Evolutionary conservation across 176 grass and related monocot species (phyloP).

Genomic region (Aegilops umbellulata): DNA sequence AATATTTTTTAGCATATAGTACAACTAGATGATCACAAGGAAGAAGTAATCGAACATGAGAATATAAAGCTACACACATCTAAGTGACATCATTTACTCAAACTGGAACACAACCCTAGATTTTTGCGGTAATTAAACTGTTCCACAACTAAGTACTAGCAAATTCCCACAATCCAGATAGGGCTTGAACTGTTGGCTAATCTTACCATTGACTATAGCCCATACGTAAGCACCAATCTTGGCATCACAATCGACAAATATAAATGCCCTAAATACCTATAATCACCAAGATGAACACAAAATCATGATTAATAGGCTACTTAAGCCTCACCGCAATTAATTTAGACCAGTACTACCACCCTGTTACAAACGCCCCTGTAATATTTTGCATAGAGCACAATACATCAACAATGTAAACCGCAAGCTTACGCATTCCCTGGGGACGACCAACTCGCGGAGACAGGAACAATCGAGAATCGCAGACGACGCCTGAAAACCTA

Average conservation of each 20-base stretch:
- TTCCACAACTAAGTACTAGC: not conserved
- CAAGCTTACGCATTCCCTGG: not conserved
- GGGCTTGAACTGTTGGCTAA: not conserved
- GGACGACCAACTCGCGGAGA: not conserved
- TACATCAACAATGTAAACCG: not conserved
- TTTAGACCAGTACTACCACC: not conserved
- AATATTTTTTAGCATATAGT: not conserved
- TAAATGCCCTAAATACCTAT: not conserved
- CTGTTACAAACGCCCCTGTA: not conserved
- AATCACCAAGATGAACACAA: not conserved
- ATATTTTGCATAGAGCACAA: not conserved
- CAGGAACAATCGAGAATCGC: not conserved
- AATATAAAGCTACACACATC: not conserved
- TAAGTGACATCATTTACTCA: not conserved
- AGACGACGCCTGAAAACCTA: not conserved
- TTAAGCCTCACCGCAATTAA: not conserved
- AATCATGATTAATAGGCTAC: not conserved
- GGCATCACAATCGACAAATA: not conserved
- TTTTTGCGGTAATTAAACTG: not conserved
- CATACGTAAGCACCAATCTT: not conserved
- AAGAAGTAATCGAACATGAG: not conserved
- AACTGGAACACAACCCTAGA: not conserved
- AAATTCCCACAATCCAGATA: not conserved
- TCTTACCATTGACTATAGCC: not conserved
- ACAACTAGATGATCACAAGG: not conserved